phyloP scores from a whole-genome alignment of 1,284 basidiomycete species.

The Polyporus tsugae region DNA sequence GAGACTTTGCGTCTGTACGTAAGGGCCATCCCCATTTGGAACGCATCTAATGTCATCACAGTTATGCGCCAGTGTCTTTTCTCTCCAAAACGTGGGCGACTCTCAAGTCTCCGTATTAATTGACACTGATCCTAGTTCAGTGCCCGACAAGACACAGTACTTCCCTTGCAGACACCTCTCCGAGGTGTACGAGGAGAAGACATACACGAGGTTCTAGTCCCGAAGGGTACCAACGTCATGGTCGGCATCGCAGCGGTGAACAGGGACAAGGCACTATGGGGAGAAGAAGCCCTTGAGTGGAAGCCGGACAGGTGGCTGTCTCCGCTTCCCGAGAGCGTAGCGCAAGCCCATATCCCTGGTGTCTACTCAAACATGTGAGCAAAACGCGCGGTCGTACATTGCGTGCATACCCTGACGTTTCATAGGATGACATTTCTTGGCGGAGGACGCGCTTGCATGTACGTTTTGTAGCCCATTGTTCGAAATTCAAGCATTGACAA shows the following conservation, averaged over 20 bases:
- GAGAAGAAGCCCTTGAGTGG: constrained; percentile 61
- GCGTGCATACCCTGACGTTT: background rate
- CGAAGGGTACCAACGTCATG: constrained; percentile 54
- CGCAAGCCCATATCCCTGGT: constrained; percentile 30
- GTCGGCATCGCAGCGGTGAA: constrained; percentile 58
- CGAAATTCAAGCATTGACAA: constrained; percentile 14
- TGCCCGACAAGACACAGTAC: constrained; percentile 27
- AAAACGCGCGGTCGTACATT: background rate
- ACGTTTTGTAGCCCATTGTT: constrained; percentile 30
- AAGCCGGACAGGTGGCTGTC: constrained; percentile 45
- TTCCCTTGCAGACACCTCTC: constrained; percentile 36
- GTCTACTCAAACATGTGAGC: constrained; percentile 36
- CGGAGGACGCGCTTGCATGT: constrained; percentile 44
- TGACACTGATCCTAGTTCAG: constrained; percentile 14
- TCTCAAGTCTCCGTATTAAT: background rate
- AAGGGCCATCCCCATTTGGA: background rate
- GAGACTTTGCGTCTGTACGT: constrained; percentile 19
- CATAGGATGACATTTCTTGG: constrained; percentile 44
- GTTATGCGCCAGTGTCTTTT: constrained; percentile 5
- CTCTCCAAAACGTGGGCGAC: constrained; percentile 2
- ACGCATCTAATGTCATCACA: background rate
- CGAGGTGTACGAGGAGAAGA: constrained; percentile 38
- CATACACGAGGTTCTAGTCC: constrained; percentile 47
- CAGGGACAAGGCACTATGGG: constrained; percentile 56
- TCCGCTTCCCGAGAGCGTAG: constrained; percentile 26